These are phyloP conservation scores for Arthrobotrys sinensis DNA, from an alignment of 2,329 filamentous ascomycete species.

Conservation along the genomic window DNA sequence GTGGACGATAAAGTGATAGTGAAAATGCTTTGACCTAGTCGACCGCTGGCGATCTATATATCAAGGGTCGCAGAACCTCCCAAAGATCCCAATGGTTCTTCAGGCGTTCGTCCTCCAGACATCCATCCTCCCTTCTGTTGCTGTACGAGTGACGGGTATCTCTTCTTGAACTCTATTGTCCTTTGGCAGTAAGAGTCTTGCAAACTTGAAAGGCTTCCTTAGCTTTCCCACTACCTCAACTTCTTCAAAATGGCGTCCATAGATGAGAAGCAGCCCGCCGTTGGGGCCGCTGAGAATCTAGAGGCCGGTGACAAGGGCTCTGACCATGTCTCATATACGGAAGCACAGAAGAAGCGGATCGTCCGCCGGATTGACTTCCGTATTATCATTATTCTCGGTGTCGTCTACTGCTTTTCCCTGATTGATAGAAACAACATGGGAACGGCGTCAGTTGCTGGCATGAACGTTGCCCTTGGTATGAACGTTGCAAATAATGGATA, in stretches of 20 bases:
- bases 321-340: constrained; percentile 39
- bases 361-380: constrained; percentile 79
- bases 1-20: constrained; percentile 11
- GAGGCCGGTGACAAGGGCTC: constrained; percentile 38
- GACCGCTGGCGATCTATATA: constrained; percentile 29
- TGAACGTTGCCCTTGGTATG: constrained; percentile 38
- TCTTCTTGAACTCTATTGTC: not conserved
- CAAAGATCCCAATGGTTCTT: not conserved
- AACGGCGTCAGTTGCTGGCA: constrained; percentile 79
- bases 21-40: not conserved
- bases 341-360: constrained; percentile 77
- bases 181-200: not conserved
- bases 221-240: not conserved
- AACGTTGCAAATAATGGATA: constrained; percentile 50
- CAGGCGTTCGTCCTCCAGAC: not conserved
- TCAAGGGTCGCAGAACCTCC: constrained; percentile 14
- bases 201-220: not conserved
- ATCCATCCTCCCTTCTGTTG: constrained; percentile 6
- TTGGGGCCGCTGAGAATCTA: constrained; percentile 29
- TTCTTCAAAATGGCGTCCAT: constrained; percentile 33
- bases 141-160: not conserved
- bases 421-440: constrained; percentile 86
- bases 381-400: constrained; percentile 75
- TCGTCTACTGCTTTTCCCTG: constrained; percentile 81
- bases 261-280: constrained; percentile 40